Evolutionary conservation across 176 grass and related monocot genomes (phyloP).

Genomic region (Bothriochloa decipiens): DNA sequence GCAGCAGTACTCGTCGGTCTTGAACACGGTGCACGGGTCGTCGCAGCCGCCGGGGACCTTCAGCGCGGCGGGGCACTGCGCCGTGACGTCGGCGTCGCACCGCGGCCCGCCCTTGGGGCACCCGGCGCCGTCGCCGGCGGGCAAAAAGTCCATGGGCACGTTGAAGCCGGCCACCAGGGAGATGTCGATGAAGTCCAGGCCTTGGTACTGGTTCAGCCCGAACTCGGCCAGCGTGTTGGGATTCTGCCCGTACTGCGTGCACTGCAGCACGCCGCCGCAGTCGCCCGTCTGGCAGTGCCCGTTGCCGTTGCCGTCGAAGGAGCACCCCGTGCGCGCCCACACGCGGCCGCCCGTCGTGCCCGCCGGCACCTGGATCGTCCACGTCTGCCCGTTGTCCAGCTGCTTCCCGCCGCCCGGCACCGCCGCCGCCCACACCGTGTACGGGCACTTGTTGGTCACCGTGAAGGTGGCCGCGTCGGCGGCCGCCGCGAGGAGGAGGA

Average conservation of each 20-base stretch:
- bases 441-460: constrained; percentile 52
- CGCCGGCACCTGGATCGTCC: too few relatives aligned
- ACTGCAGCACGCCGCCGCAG: constrained; percentile 50
- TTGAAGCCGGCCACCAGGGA: constrained; percentile 67
- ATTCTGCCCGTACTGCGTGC: constrained; percentile 25
- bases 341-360: constrained; percentile 35
- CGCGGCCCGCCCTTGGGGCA: constrained; percentile 47
- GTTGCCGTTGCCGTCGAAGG: constrained; percentile 50
- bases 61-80: constrained; percentile 45
- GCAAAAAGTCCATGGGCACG: constrained; percentile 60
- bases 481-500: background rate
- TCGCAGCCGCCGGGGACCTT: constrained; percentile 42
- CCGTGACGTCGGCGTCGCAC: constrained; percentile 21
- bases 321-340: constrained; percentile 57
- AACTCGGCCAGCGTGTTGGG: constrained; percentile 64
- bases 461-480: constrained; percentile 38
- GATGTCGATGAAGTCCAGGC: constrained; percentile 60
- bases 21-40: constrained; percentile 54
- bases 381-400: constrained; percentile 45
- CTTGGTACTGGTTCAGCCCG: constrained; percentile 32
- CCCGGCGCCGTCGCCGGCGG: constrained; percentile 31
- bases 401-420: constrained; percentile 45
- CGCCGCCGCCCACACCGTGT: constrained; percentile 57
- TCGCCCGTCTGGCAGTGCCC: constrained; percentile 57
- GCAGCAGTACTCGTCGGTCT: constrained; percentile 45